Percentiles rank a stretch among this genome's conserved stretches.
Conservation (phyloP, 768 basidiomycete genomes). For the Kondoa malvinella region DNA sequence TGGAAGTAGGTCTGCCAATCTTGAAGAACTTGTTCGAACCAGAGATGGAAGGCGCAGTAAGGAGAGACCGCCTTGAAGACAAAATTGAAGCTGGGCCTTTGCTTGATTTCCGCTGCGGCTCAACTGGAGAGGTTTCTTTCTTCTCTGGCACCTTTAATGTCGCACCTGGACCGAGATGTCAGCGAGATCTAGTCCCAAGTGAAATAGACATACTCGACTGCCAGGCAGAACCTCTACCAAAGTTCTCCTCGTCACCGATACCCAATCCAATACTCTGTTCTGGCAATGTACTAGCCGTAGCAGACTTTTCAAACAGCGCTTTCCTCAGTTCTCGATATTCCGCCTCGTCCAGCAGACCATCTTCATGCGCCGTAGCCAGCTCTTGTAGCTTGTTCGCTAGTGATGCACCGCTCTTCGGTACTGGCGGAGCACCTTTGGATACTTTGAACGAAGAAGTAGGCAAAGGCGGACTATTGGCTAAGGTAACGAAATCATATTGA, state of each 20-base stretch:
- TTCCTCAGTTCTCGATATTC: constrained; percentile 23
- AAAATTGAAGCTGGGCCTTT: no score
- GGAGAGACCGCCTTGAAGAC: not conserved
- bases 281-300: not conserved
- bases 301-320: constrained; percentile 18
- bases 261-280: not conserved
- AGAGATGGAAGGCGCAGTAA: not conserved
- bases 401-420: no score
- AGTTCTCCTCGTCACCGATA: not conserved
- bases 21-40: not conserved
- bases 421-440: not conserved
- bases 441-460: not conserved
- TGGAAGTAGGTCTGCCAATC: not conserved
- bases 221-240: not conserved
- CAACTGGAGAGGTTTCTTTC: no score
- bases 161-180: not conserved
- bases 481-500: not conserved
- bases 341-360: constrained; percentile 24
- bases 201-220: not conserved
- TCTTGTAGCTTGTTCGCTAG: constrained; percentile 23
- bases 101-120: no score
- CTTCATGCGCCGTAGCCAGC: constrained; percentile 20
- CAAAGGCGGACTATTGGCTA: not conserved
- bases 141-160: no score
- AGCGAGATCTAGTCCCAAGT: not conserved